phyloP scores from a whole-genome alignment of 2,329 filamentous ascomycete species.

The Seiridium cupressi region DNA sequence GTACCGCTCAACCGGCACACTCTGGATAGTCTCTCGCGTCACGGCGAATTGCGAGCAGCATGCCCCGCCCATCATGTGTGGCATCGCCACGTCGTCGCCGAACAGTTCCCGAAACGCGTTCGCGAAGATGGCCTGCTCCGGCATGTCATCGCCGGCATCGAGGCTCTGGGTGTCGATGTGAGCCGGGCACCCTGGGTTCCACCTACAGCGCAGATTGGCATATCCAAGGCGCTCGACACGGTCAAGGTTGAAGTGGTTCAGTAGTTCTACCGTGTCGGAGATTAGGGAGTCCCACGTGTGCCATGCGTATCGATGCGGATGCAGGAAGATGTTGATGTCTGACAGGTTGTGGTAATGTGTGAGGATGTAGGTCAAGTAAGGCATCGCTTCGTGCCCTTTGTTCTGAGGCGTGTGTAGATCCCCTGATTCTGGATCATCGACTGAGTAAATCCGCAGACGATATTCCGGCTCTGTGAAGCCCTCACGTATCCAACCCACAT shows the following conservation, averaged over 20 bases:
- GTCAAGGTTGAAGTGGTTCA: not conserved
- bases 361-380: not conserved
- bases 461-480: not conserved
- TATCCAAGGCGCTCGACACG: not conserved
- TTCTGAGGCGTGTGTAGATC: not conserved
- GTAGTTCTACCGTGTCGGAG: not conserved
- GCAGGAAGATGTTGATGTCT: conserved; percentile 1
- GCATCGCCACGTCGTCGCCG: not conserved
- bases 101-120: not conserved
- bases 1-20: not conserved
- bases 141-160: not conserved
- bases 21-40: not conserved
- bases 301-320: conserved; percentile 1
- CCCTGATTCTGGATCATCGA: not conserved
- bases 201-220: not conserved
- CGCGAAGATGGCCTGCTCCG: not conserved
- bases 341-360: not conserved
- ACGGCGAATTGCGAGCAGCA: conserved; percentile 5
- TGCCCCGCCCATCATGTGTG: not conserved
- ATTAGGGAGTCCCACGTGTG: not conserved
- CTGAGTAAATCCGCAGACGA: not conserved
- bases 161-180: conserved; percentile 2
- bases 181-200: not conserved
- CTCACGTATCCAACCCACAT: not conserved
- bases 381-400: not conserved